Evolutionary conservation across 306 rosid species (phyloP).

Genomic region (Cicer cuneatum): DNA sequence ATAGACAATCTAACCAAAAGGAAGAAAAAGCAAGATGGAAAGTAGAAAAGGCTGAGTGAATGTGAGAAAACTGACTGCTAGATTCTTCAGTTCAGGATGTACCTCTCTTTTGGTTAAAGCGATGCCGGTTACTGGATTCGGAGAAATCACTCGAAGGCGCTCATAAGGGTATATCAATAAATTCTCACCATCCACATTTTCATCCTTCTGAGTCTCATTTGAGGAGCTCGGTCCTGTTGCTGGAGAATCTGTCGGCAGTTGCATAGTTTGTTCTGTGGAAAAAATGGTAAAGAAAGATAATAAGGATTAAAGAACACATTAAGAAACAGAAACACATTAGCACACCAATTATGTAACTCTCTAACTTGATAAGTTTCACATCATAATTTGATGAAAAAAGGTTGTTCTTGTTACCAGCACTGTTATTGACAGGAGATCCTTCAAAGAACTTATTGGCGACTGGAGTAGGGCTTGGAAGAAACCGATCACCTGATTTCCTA

Average conservation of each 20-base stretch:
- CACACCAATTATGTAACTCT: slow-evolving; percentile 1
- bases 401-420: slow-evolving; percentile 57
- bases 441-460: slow-evolving; percentile 60
- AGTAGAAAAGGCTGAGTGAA: not conserved
- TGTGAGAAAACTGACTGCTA: slow-evolving; percentile 10
- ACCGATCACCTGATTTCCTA: slow-evolving; percentile 50
- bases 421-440: slow-evolving; percentile 58
- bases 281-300: slow-evolving; percentile 3
- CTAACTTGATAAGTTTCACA: slow-evolving; percentile 22
- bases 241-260: slow-evolving; percentile 50
- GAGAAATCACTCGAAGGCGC: slow-evolving; percentile 65
- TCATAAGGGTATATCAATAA: slow-evolving; percentile 65
- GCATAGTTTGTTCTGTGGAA: slow-evolving; percentile 44
- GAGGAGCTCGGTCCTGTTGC: slow-evolving; percentile 45
- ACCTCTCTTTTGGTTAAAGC: slow-evolving; percentile 89
- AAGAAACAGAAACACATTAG: not conserved
- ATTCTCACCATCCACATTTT: slow-evolving; percentile 45
- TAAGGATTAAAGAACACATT: not conserved
- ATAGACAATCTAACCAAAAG: too few relatives aligned
- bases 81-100: slow-evolving; percentile 39
- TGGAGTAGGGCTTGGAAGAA: slow-evolving; percentile 49
- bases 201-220: slow-evolving; percentile 53
- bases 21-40: too few relatives aligned
- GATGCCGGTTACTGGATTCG: slow-evolving; percentile 67
- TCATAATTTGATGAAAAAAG: slow-evolving; percentile 26